Percentiles rank a stretch among this genome's conserved stretches.
phyloP scores from a whole-genome alignment of 164 flowering plant species.

The Cinnamomum chago region DNA sequence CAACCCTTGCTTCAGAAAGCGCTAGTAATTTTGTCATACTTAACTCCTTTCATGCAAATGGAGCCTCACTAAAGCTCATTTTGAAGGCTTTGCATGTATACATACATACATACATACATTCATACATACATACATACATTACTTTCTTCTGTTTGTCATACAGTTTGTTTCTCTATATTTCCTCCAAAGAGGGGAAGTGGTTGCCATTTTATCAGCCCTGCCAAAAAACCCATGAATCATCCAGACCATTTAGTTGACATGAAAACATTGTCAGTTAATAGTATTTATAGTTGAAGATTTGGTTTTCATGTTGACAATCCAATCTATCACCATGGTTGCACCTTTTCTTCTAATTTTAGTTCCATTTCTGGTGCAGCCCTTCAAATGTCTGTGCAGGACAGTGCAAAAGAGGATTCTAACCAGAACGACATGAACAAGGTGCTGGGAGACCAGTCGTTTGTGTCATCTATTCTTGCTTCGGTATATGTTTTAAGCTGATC shows the following conservation, averaged over 20 bases:
- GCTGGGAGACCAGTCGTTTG: slow-evolving; percentile 70
- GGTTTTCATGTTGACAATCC: neutral
- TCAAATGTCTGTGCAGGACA: slow-evolving; percentile 75
- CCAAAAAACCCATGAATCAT: no score
- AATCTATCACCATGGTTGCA: neutral
- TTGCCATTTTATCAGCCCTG: no score
- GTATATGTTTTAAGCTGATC: slow-evolving; percentile 31
- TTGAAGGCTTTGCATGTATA: neutral
- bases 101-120: neutral
- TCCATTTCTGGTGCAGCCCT: slow-evolving; percentile 57
- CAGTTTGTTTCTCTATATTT: neutral
- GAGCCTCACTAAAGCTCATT: neutral
- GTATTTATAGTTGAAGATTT: no score
- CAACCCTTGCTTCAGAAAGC: neutral
- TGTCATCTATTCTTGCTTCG: slow-evolving; percentile 76
- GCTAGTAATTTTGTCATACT: neutral
- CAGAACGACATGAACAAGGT: slow-evolving; percentile 65
- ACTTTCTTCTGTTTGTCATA: neutral
- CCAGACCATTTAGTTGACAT: neutral
- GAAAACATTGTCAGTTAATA: neutral
- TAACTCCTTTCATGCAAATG: neutral
- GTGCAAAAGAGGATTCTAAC: slow-evolving; percentile 40
- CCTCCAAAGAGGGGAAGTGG: neutral
- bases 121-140: neutral
- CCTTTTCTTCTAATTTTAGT: neutral